Percentiles rank a stretch among this genome's conserved stretches.
Evolutionary conservation across 768 basidiomycete genomes (phyloP).

Genomic region (Solioccasus polychromus): DNA sequence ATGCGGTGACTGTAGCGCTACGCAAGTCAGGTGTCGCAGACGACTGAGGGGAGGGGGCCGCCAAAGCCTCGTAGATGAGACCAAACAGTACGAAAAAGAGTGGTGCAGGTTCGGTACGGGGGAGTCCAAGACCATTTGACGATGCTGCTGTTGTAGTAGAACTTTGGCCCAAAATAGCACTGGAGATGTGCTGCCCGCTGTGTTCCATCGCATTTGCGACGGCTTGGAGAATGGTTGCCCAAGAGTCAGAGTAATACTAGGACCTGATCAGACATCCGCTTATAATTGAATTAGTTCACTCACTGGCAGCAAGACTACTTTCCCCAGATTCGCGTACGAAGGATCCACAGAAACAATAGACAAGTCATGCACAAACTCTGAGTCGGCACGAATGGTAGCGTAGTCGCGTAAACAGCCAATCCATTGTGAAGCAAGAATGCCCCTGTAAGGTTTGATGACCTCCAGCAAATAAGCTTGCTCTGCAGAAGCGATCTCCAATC

Average conservation of each 20-base stretch:
- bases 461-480: constrained; percentile 73
- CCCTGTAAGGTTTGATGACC: constrained; percentile 79
- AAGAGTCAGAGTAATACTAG: constrained; percentile 86
- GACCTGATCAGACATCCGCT: not conserved
- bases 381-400: constrained; percentile 85
- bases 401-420: constrained; percentile 88
- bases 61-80: constrained; percentile 87
- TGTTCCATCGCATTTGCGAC: constrained; percentile 76
- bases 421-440: constrained; percentile 80
- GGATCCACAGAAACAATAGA: constrained; percentile 75
- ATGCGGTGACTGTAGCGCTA: constrained; percentile 51
- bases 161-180: constrained; percentile 75
- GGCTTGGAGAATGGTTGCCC: constrained; percentile 82
- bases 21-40: constrained; percentile 41
- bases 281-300: constrained; percentile 27
- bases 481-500: constrained; percentile 75
- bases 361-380: constrained; percentile 77
- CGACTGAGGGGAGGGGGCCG: constrained; percentile 60
- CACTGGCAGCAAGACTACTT: constrained; percentile 89
- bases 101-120: constrained; percentile 60
- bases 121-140: constrained; percentile 17
- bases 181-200: constrained; percentile 62
- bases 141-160: constrained; percentile 17
- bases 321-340: constrained; percentile 83
- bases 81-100: constrained; percentile 92